phyloP scores from a whole-genome alignment of 805 yeast genomes.

The Candida endomychidarum region DNA sequence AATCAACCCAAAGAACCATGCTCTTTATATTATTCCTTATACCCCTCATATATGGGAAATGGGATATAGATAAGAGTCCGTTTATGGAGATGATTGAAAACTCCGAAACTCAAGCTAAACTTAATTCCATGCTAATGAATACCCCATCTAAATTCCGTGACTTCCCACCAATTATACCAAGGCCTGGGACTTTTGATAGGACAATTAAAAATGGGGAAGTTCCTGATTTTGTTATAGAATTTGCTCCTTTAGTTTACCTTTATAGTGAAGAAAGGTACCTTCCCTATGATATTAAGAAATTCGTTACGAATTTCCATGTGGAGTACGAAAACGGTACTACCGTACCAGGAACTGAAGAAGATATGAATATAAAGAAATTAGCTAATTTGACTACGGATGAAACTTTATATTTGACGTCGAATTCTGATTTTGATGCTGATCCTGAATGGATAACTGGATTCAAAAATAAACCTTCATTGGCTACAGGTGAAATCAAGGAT shows the following conservation, averaged over 20 bases:
- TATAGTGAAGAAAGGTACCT: constrained; percentile 86
- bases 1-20: too few species aligned
- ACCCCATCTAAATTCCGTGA: constrained; percentile 24
- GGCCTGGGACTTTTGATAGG: constrained; percentile 32
- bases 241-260: constrained; percentile 77
- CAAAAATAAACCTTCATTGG: constrained; percentile 63
- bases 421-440: constrained; percentile 62
- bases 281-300: constrained; percentile 78
- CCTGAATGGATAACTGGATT: constrained; percentile 88
- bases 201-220: constrained; percentile 53
- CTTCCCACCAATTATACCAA: constrained; percentile 38
- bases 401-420: constrained; percentile 59
- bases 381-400: constrained; percentile 28
- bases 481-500: constrained; percentile 65
- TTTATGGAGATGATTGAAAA: constrained; percentile 4
- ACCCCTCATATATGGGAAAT: constrained; percentile 1
- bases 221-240: constrained; percentile 62
- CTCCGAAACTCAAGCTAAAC: constrained; percentile 12
- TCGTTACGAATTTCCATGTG: constrained; percentile 63
- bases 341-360: constrained; percentile 30
- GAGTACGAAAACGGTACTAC: constrained; percentile 50
- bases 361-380: constrained; percentile 34
- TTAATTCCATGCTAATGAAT: constrained; percentile 24
- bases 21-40: constrained; percentile 1
- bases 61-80: constrained; percentile 8